These are phyloP conservation scores for Avena sativa DNA, from an alignment of 176 grass and related monocot species.

Conservation along the genomic window DNA sequence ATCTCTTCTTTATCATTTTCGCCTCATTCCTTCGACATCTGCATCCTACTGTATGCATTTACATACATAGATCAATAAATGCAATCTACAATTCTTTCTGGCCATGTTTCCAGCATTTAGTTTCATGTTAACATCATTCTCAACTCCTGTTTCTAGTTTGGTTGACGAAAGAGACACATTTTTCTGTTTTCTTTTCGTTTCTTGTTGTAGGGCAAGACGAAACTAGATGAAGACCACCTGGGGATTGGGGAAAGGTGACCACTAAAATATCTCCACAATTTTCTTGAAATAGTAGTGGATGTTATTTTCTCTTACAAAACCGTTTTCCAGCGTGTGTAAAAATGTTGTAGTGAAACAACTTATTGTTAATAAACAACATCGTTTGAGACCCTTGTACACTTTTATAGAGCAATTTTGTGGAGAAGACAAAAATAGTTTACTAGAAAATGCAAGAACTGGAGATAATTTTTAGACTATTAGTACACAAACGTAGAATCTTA, in stretches of 20 bases:
- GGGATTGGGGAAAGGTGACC: constrained; percentile 57
- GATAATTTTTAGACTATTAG: not conserved
- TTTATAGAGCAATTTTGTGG: not conserved
- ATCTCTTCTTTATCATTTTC: not conserved
- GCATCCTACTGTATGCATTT: not conserved
- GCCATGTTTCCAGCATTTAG: not conserved
- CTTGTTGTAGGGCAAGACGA: constrained; percentile 61
- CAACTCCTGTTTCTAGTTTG: constrained; percentile 36
- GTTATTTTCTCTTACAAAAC: not conserved
- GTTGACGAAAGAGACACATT: constrained; percentile 38
- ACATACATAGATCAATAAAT: not conserved
- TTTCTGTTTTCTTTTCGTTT: constrained; percentile 51
- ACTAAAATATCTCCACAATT: constrained; percentile 43
- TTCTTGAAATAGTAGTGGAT: constrained; percentile 34
- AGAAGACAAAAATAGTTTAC: not conserved
- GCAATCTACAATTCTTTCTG: not conserved
- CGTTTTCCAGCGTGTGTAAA: not conserved
- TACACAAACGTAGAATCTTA: not conserved
- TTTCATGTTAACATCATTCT: constrained; percentile 34
- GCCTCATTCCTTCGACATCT: not conserved
- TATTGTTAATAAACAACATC: not conserved
- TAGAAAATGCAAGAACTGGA: not conserved
- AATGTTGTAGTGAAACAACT: not conserved
- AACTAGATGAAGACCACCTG: constrained; percentile 68
- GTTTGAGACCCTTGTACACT: not conserved